Conservation (phyloP, 177 flowering plant genomes). For the Telopea speciosissima region DNA sequence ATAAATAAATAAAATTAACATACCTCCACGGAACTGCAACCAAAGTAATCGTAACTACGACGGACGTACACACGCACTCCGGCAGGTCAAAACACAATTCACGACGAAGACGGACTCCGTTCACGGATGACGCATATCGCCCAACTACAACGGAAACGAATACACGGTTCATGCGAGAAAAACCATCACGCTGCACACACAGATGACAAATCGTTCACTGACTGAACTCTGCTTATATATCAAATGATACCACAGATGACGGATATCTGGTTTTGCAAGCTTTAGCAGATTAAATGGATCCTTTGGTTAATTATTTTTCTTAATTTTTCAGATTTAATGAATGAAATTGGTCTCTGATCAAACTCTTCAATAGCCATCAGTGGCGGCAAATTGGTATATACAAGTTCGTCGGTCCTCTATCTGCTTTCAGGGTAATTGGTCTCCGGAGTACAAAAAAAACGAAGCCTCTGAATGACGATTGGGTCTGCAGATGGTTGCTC, state of each 20-base stretch:
- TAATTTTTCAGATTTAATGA: background rate
- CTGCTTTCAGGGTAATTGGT: background rate
- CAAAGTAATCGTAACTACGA: background rate
- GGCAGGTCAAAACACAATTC: too few species aligned
- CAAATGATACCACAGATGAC: background rate
- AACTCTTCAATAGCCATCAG: slow-evolving; percentile 9
- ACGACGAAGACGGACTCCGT: background rate
- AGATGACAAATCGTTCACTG: background rate
- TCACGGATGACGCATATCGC: background rate
- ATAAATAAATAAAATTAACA: background rate
- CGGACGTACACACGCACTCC: background rate
- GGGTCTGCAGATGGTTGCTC: background rate
- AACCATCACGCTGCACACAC: background rate
- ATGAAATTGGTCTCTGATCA: slow-evolving; percentile 1
- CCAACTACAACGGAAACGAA: background rate
- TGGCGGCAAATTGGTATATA: slow-evolving; percentile 4
- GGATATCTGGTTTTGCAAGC: background rate
- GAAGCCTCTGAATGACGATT: background rate
- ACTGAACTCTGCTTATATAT: background rate
- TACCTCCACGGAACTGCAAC: background rate
- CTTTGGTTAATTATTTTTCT: background rate
- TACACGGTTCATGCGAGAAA: background rate
- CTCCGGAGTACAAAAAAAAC: slow-evolving; percentile 4
- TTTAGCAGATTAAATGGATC: background rate
- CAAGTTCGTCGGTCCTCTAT: background rate